Base-by-base conservation (phyloP, 768 basidiomycete genomes). In the Boletus edulis region DNA sequence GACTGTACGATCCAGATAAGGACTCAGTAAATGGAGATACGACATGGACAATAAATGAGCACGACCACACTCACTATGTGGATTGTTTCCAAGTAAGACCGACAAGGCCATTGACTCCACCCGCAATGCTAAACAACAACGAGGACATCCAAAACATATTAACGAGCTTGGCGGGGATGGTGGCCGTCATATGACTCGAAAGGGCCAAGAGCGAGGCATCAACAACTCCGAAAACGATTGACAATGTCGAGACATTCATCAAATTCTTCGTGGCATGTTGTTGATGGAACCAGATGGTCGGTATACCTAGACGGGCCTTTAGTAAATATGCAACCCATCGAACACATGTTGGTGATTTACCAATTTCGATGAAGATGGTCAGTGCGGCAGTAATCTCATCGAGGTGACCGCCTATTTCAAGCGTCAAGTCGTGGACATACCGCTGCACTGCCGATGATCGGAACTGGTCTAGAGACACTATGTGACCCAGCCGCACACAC, bases 1-100 rank as follows among this genome's bases (percentile, higher is more conserved):
- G 81, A 58, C 79, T 61, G 34, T 39, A 39, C 12, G 11, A 22
- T 41, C 10, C 44, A 42, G 44, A 24, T 0, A 17, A 45, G 8
- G 2, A 17, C 8, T 58, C 35, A 58, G 54, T 50, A 53, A 49
- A 38, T 2, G 14, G 24, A 34, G 0, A 42, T 18, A 22, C 17
- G 35, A 37, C 27, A n/a, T 48, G 5, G 24, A 2, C 24, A 24
- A 1, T 24, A 24, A 10, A n/a, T 17, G 17, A 14, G 12, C n/a
- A 52, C 29, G 4, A 20, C 4, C 54, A 14, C 15, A 52, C 79
- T 51, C 61, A 80, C 79, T 81, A 81, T 68, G 78, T 77, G 2
- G 79, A 79, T 51, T 80, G 78, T 57, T 80, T 81, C 79, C 79
- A 81, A 0, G 80, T 81, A 34, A 81, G 63, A 38, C 79, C 79